Evolutionary conservation across 2,329 filamentous ascomycete genomes (phyloP).

Genomic region (Fonsecaea erecta): DNA sequence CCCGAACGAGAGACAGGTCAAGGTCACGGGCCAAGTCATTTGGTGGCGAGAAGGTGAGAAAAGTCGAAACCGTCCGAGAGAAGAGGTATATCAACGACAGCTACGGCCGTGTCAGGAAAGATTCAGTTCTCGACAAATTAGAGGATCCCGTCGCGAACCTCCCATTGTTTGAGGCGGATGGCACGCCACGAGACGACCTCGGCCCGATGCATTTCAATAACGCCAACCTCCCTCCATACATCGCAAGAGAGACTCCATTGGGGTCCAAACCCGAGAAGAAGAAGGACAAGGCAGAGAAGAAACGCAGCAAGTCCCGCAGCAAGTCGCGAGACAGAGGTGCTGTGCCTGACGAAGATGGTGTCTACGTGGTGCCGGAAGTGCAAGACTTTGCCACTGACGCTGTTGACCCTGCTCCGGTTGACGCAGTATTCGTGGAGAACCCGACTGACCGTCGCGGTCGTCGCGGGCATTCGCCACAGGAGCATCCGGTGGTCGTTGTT

Average conservation of each 20-base stretch:
- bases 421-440: conserved; percentile 17
- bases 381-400: conserved; percentile 15
- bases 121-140: conserved; percentile 30
- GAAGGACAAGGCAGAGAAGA: conserved; percentile 29
- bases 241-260: conserved; percentile 33
- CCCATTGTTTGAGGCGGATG: conserved; percentile 30
- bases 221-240: conserved; percentile 34
- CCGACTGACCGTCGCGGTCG: conserved; percentile 24
- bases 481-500: conserved; percentile 23
- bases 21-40: conserved; percentile 21
- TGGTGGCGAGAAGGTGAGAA: conserved; percentile 18
- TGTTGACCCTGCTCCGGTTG: conserved; percentile 20
- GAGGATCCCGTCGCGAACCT: conserved; percentile 33
- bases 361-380: conserved; percentile 22
- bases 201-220: conserved; percentile 33
- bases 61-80: conserved; percentile 18
- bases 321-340: conserved; percentile 25
- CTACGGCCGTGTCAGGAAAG: conserved; percentile 26
- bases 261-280: conserved; percentile 31
- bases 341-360: conserved; percentile 21
- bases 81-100: conserved; percentile 23
- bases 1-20: conserved; percentile 14
- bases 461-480: conserved; percentile 27
- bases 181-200: conserved; percentile 31
- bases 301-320: conserved; percentile 26